Evolutionary conservation across 2,329 filamentous ascomycete species (phyloP), one percentile per base, ranked within the genome.

Genomic region (Fusarium mundagurra): DNA sequence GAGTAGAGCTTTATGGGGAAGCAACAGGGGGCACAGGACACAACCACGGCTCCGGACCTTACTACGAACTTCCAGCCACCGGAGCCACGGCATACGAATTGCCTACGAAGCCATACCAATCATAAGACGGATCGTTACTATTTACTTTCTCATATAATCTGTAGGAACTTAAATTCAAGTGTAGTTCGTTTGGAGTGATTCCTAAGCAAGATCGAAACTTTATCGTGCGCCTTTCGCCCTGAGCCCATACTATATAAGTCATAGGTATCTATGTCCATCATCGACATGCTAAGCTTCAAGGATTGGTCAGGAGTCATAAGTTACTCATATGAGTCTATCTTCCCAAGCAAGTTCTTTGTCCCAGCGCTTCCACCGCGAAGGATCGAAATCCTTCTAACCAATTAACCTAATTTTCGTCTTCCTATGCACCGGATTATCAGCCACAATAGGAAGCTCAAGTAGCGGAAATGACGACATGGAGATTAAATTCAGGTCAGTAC

Each of bases 231-330:
- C 8, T n/a, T 31, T 13, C 10, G 5, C 29, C 33, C 16, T 2
- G 2, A 17, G 3, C 2, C 1, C 6, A 31, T n/a, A 27, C 8
- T 20, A 53, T 17, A 10, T 24, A 33, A 11, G 11, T n/a, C 20
- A 0, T 33, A 10, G 7, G n/a, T 38, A 38, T 38, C 17, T 18
- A 38, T 18, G 36, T 5, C 36, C 17, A 38, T 18, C 11, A 38
- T 38, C 36, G 17, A 38, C 10, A 38, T 33, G 7, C 11, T 12
- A 13, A 9, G 8, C 5, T 20, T 6, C 9, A 36, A 36, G 6
- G 8, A 4, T 16, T 3, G 9, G 11, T 27, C 7, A 8, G 11
- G 31, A 17, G 9, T 7, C 2, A 4, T 18, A 8, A 1, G 1
- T 17, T 1, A 3, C 6, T 22, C 5, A 11, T 16, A 27, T 8